Conservation (phyloP, 805 yeast genomes). For the Priceomyces fermenticarens region DNA sequence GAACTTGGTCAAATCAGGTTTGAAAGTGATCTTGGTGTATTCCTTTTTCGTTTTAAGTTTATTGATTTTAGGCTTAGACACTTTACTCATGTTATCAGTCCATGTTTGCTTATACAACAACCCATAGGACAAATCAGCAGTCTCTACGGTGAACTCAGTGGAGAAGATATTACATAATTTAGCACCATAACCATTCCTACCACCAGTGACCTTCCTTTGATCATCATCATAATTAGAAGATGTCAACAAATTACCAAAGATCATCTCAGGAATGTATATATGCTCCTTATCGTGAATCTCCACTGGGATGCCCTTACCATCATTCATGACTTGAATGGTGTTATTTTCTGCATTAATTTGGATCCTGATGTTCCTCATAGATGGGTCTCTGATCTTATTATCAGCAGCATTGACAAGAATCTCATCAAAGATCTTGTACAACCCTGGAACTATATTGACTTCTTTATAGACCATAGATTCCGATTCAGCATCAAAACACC, state of each 20-base stretch:
- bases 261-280: constrained; percentile 92
- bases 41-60: constrained; percentile 59
- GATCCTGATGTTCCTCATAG: constrained; percentile 86
- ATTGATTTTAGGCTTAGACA: constrained; percentile 72
- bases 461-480: constrained; percentile 47
- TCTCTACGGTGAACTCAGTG: constrained; percentile 79
- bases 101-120: constrained; percentile 77
- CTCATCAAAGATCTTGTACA: constrained; percentile 95
- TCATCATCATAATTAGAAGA: constrained; percentile 96
- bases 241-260: constrained; percentile 91
- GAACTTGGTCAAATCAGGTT: constrained; percentile 82
- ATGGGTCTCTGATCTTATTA: constrained; percentile 91
- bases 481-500: constrained; percentile 66
- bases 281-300: constrained; percentile 90
- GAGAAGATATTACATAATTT: constrained; percentile 95
- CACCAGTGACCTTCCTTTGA: constrained; percentile 95
- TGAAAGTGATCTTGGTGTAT: constrained; percentile 82
- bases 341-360: constrained; percentile 72
- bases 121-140: constrained; percentile 70
- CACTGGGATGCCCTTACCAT: constrained; percentile 93
- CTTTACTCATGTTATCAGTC: constrained; percentile 80
- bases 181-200: constrained; percentile 98
- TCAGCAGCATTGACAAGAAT: constrained; percentile 98
- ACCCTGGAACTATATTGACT: constrained; percentile 89
- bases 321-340: constrained; percentile 77